Evolutionary conservation across 2,329 filamentous ascomycete genomes (phyloP).

Genomic region (Clarireedia homoeocarpa): DNA sequence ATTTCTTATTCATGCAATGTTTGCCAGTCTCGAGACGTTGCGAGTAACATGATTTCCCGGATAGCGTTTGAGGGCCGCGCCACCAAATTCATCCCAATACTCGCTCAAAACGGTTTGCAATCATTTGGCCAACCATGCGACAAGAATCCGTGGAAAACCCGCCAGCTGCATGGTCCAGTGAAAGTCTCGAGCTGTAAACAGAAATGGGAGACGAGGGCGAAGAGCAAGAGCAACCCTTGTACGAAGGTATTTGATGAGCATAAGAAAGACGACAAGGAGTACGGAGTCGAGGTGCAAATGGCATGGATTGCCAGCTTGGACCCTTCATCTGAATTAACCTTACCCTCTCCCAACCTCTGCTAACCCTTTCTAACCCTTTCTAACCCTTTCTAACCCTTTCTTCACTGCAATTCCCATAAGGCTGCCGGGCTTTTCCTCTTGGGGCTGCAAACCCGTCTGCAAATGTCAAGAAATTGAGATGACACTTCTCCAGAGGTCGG

Average conservation of each 20-base stretch:
- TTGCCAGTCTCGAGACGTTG: slow-evolving; percentile 7
- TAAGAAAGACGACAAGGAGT: no score
- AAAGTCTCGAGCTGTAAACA: no score
- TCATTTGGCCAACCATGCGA: background rate
- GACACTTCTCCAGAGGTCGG: slow-evolving; percentile 9
- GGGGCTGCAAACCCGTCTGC: background rate
- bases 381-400: background rate
- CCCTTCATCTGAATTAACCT: background rate
- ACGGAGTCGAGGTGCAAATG: no score
- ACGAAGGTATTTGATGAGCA: no score
- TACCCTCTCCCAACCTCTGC: background rate
- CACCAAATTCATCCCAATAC: background rate
- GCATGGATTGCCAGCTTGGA: background rate
- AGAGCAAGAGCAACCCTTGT: no score
- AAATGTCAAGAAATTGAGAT: background rate
- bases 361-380: background rate
- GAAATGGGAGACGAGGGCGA: no score
- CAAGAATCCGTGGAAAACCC: no score
- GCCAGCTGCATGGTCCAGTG: no score
- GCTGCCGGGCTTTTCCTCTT: background rate
- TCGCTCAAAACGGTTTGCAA: background rate
- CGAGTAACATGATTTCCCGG: slow-evolving; percentile 3
- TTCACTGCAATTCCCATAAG: background rate
- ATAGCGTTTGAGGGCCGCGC: background rate
- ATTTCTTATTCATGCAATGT: background rate